Percentiles rank a stretch among this genome's conserved stretches.
Conservation (phyloP, 1,284 basidiomycete species). For the Leccinum colubrinum region DNA sequence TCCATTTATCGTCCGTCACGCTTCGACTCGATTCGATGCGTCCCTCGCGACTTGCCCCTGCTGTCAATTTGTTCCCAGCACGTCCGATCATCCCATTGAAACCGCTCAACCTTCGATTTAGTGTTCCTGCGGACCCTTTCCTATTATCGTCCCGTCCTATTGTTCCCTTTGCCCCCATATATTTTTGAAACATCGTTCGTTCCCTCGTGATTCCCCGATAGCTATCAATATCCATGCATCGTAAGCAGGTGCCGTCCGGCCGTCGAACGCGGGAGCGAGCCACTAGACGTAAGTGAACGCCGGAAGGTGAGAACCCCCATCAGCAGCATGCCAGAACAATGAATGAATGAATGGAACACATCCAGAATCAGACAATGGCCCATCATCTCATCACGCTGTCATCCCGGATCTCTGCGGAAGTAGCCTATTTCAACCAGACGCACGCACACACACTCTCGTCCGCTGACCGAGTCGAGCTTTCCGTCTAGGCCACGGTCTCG, state of each 20-base stretch:
- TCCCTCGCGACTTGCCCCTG: constrained; percentile 10
- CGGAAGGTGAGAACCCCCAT: constrained; percentile 26
- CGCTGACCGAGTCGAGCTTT: constrained; percentile 1
- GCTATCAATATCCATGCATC: constrained; percentile 23
- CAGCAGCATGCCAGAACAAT: constrained; percentile 23
- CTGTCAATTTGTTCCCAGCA: constrained; percentile 5
- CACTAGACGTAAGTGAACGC: constrained; percentile 32
- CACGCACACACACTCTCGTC: not conserved
- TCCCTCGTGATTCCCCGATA: constrained; percentile 19
- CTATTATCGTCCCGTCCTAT: constrained; percentile 5
- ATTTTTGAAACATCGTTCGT: constrained; percentile 7
- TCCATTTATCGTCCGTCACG: constrained; percentile 18
- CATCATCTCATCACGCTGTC: constrained; percentile 13
- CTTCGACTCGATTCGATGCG: not conserved
- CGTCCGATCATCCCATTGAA: constrained; percentile 25
- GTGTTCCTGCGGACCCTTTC: constrained; percentile 23
- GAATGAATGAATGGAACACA: constrained; percentile 26
- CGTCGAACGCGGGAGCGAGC: constrained; percentile 33
- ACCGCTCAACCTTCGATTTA: constrained; percentile 30
- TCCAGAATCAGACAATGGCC: constrained; percentile 12
- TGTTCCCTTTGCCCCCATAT: constrained; percentile 14
- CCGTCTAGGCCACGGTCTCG: constrained; percentile 6
- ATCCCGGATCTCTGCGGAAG: constrained; percentile 1
- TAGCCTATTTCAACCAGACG: not conserved
- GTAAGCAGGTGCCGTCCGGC: constrained; percentile 15